Base-by-base conservation (phyloP, 306 rosid species). In the Citrullus colocynthis region DNA sequence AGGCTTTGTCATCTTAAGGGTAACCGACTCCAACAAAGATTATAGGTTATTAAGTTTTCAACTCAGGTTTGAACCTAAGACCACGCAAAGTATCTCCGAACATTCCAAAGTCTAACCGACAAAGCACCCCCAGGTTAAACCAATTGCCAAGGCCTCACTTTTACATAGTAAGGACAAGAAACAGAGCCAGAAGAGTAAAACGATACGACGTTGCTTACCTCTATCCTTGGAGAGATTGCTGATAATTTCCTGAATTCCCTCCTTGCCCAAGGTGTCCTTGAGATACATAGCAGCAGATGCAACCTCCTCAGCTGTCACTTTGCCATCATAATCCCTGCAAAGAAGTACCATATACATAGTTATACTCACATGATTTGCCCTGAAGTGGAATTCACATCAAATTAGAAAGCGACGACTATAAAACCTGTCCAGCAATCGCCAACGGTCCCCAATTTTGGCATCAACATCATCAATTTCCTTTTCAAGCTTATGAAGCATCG, bases 391-490 rank as follows among this genome's bases (percentile, higher is more conserved):
- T 41, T 41, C 59, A 7, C 44, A 24, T 42, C n/a, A 58, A 17
- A 71, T 57, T 41, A 60, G 45, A 41, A 13, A 17, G 52, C 1
- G 37, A 34, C 18, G 48, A 71, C 60, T 39, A 80, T 52, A 62
- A 66, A 70, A 95, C 98, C 97, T 95, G 87, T 95, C 98, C 56
- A 95, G 91, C 62, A 95, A 84, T 83, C 84, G 91, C 93, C 91
- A 95, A 15, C 89, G 82, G 66, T 95, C 93, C 67, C 98, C 98
- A 45, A 95, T 95, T 84, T 95, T 82, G 12, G 97, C 97, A 87
- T 95, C 98, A 69, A 92, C 98, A 42, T 92, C 93, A 85, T 92
- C 97, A 69, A 95, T 95, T 88, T 92, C 98, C 96, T 90, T 92
- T 83, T 92, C 98, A 67, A 92, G 96, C 85, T 92, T 92, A 63